Conservation (phyloP, 345 rosid genomes). For the Angophora floribunda region DNA sequence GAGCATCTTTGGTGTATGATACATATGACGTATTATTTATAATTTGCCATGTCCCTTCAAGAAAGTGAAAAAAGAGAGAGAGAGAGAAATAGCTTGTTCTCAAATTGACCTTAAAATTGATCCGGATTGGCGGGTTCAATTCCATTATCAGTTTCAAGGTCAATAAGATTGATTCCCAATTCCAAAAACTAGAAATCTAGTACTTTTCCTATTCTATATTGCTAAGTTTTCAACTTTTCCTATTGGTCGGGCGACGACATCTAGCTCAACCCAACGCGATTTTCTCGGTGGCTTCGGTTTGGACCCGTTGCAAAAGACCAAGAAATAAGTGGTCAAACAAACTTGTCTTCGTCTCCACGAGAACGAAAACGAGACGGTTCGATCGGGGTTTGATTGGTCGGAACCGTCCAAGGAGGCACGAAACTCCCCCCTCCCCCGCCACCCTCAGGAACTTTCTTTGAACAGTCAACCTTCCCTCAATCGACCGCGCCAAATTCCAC, state of each 20-base stretch:
- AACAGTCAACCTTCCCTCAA: not conserved
- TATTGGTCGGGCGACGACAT: not conserved
- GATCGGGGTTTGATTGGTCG: not conserved
- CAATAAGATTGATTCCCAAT: not conserved
- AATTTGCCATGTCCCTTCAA: not conserved
- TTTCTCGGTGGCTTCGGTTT: not conserved
- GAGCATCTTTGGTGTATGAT: not conserved
- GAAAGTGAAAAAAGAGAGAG: not conserved
- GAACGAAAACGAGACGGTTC: not conserved
- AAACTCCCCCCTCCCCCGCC: not conserved
- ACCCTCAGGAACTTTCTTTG: not conserved
- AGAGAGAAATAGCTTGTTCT: not conserved
- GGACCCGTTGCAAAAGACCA: not conserved
- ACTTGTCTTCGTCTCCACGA: not conserved
- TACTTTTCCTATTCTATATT: not conserved
- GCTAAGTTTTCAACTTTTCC: not conserved
- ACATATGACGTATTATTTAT: not conserved
- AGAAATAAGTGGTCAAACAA: not conserved
- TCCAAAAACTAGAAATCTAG: not conserved
- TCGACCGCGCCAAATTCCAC: not conserved
- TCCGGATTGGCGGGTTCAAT: accelerated
- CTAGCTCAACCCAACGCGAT: not conserved
- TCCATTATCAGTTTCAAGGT: not conserved
- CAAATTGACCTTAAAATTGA: not conserved
- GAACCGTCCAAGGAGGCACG: not conserved